phyloP scores from a whole-genome alignment of 768 basidiomycete species.

The Hericium rajendrae region DNA sequence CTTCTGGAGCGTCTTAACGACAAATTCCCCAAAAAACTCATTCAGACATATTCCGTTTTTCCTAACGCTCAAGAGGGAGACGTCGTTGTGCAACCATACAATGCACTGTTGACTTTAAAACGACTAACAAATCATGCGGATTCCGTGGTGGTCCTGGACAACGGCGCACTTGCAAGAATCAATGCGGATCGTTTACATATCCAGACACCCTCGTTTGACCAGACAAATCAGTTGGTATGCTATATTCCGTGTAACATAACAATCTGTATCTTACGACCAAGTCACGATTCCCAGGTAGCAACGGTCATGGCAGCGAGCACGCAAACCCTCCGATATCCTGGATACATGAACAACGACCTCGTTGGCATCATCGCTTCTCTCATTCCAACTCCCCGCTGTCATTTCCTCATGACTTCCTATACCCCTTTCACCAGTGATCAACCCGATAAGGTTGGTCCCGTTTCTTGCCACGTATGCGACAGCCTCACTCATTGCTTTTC shows the following conservation, averaged over 20 bases:
- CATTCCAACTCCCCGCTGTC: slow-evolving; percentile 94
- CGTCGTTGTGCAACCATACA: slow-evolving; percentile 98
- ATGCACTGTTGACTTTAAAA: slow-evolving; percentile 87
- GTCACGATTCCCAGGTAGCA: slow-evolving; percentile 50
- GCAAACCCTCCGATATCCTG: slow-evolving; percentile 92
- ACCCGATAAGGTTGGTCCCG: slow-evolving; percentile 70
- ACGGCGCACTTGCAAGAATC: slow-evolving; percentile 87
- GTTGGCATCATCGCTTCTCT: slow-evolving; percentile 95
- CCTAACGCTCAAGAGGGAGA: slow-evolving; percentile 90
- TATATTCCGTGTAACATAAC: not conserved
- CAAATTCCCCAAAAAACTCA: slow-evolving; percentile 97
- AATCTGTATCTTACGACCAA: not conserved
- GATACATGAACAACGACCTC: slow-evolving; percentile 99
- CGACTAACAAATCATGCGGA: slow-evolving; percentile 94
- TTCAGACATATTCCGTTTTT: slow-evolving; percentile 98
- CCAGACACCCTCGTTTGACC: slow-evolving; percentile 81
- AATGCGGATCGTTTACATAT: slow-evolving; percentile 87
- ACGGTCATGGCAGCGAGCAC: slow-evolving; percentile 98
- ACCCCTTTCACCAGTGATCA: slow-evolving; percentile 97
- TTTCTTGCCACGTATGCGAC: not conserved
- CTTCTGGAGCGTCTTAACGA: slow-evolving; percentile 93
- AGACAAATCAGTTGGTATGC: slow-evolving; percentile 79
- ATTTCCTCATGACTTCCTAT: slow-evolving; percentile 98
- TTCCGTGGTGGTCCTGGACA: slow-evolving; percentile 94
- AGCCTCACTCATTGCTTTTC: slow-evolving; percentile 1